A percentile compares a stretch with the other conserved stretches of the same genome.
Conservation (phyloP, 148 eudicot species). For the Heliamphora exappendiculata region DNA sequence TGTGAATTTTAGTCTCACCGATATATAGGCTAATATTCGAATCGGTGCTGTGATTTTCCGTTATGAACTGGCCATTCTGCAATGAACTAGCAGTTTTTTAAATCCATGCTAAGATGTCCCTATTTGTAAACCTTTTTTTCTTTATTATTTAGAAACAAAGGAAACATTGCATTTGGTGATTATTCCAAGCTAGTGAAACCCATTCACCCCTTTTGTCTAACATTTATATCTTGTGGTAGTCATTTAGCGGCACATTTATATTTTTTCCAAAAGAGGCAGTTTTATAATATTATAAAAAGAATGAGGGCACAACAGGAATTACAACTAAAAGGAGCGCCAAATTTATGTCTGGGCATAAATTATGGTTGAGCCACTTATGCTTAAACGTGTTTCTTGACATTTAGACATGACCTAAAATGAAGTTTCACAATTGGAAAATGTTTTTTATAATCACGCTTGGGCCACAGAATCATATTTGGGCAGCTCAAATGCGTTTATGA, state of each 20-base stretch:
- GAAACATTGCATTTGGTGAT: neutral
- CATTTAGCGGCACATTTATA: neutral
- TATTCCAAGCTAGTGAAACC: too few relatives aligned
- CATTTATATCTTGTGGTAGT: neutral
- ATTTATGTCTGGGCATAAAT: neutral
- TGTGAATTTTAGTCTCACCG: too few relatives aligned
- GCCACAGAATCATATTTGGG: neutral
- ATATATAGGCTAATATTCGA: too few relatives aligned
- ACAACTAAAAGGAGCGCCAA: neutral
- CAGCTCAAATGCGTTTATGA: neutral
- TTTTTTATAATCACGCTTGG: neutral
- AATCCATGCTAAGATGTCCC: neutral
- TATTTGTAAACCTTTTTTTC: neutral
- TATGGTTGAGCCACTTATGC: neutral
- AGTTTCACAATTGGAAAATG: neutral
- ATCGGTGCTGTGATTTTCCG: too few relatives aligned
- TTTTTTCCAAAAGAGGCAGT: neutral
- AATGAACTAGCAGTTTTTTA: too few relatives aligned
- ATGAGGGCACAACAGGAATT: neutral
- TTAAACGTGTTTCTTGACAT: neutral
- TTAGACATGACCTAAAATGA: neutral
- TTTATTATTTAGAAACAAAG: neutral
- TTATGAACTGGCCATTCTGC: too few relatives aligned
- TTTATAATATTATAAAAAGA: neutral
- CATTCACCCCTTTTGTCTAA: neutral